phyloP scores from a whole-genome alignment of 805 yeast genomes.

The Candida montana region DNA sequence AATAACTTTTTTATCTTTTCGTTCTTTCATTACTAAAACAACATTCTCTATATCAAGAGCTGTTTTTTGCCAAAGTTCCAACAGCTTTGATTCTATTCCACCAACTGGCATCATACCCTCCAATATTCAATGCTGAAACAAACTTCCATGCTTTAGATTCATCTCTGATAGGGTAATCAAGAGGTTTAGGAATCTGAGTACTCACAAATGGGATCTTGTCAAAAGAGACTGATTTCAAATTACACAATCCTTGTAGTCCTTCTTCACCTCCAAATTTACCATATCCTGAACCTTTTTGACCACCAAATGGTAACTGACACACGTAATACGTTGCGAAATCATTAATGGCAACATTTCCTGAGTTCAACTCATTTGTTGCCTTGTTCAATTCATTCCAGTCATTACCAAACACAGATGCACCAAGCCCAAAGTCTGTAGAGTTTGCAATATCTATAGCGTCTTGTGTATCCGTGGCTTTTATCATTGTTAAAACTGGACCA shows the following conservation, averaged over 20 bases:
- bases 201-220: slow-evolving; percentile 77
- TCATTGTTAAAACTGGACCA: slow-evolving; percentile 83
- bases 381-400: slow-evolving; percentile 50
- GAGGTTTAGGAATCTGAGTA: slow-evolving; percentile 77
- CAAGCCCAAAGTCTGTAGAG: slow-evolving; percentile 82
- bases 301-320: slow-evolving; percentile 97
- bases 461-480: slow-evolving; percentile 60
- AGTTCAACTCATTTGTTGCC: slow-evolving; percentile 57
- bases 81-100: slow-evolving; percentile 64
- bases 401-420: slow-evolving; percentile 83
- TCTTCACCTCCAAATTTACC: slow-evolving; percentile 99
- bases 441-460: slow-evolving; percentile 78
- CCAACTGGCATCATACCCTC: slow-evolving; percentile 71
- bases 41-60: slow-evolving; percentile 14
- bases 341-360: slow-evolving; percentile 94
- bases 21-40: too few species aligned
- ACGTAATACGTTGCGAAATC: slow-evolving; percentile 96
- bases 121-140: slow-evolving; percentile 73
- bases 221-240: slow-evolving; percentile 80
- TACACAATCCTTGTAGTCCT: slow-evolving; percentile 86
- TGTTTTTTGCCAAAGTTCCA: slow-evolving; percentile 47
- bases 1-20: too few species aligned
- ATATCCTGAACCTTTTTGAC: slow-evolving; percentile 86
- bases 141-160: slow-evolving; percentile 85
- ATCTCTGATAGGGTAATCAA: slow-evolving; percentile 87